Base-by-base conservation (phyloP, 2,329 filamentous ascomycete species). In the Epichloe sylvatica region DNA sequence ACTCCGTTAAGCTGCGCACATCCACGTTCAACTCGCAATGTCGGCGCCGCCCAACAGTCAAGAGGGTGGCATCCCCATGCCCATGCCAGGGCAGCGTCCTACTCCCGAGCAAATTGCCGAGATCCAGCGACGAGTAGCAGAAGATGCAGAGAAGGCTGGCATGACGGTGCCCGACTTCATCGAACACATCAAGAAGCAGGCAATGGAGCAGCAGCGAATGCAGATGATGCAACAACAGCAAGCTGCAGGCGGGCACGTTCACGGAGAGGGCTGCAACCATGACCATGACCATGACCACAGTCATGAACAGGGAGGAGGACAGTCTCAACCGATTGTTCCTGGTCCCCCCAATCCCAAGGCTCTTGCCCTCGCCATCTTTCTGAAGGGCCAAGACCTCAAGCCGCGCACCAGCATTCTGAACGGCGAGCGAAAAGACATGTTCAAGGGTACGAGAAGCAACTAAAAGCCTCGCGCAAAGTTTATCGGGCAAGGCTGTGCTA, bases 401-500 rank as follows among this genome's bases (percentile, higher is more conserved):
- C 76, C 79, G 17, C 77, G 92, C 55, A 96, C 90, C 17, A 91
- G 86, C 65, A 94, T 98, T 55, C 78, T 97, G 56, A 90, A 96
- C 57, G 92, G 92, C 60, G 90, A 96, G 75, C 80, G 92, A 61
- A 97, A 95, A 70, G 91, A 98, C 57, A 94, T 98, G 86, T 97
- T 98, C 69, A 85, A 84, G 76, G 89, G 88, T 91, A 73, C 46
- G 63, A 53, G 21, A 33, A 12, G 25, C 23, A 13, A n/a, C 4
- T 15, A 21, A 47, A 30, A 11, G 30, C 30, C 30, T 30, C 30
- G 30, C 30, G 1, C 9, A 30, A 30, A 30, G 11, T 11, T 30
- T 30, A 30, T 50, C 33, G 45, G 34, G 4, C 3, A 47, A 12
- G 12, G 2, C 21, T 35, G 9, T 34, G 33, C 49, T 40, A 4